Percentiles rank a stretch among this genome's conserved stretches.
phyloP scores from a whole-genome alignment of 495 filamentous ascomycete genomes.

The Neurospora africana region DNA sequence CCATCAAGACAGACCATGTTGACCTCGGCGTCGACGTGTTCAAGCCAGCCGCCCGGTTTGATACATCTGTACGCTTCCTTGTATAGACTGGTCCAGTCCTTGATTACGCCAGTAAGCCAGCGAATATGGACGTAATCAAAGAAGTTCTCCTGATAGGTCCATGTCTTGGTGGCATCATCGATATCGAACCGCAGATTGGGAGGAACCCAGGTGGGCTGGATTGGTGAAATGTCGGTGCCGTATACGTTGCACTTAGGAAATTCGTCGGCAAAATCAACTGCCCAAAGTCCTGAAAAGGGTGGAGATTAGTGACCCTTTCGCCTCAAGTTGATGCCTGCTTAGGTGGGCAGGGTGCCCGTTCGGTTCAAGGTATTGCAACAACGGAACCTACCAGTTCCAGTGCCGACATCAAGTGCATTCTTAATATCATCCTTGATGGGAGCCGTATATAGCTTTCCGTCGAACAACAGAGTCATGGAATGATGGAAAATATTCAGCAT shows the following conservation, averaged over 20 bases:
- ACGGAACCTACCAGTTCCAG: neutral
- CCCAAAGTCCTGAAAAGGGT: neutral
- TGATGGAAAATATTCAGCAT: conserved; percentile 22
- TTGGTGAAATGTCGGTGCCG: conserved; percentile 51
- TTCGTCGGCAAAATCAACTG: conserved; percentile 28
- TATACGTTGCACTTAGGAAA: conserved; percentile 41
- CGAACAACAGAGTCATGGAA: conserved; percentile 25
- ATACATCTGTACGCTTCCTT: conserved; percentile 19
- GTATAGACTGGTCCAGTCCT: conserved; percentile 36
- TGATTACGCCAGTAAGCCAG: conserved; percentile 39
- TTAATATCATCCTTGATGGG: conserved; percentile 29
- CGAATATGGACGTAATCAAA: conserved; percentile 50
- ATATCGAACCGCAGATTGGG: conserved; percentile 40
- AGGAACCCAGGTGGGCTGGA: conserved; percentile 37
- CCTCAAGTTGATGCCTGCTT: neutral
- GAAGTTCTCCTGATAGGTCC: conserved; percentile 31
- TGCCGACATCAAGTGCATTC: conserved; percentile 42
- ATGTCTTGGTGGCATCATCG: conserved; percentile 39
- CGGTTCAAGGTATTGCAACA: neutral
- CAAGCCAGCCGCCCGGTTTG: conserved; percentile 27
- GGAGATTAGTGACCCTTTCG: neutral
- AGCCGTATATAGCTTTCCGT: conserved; percentile 43
- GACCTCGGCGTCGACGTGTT: conserved; percentile 8
- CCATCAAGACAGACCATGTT: neutral
- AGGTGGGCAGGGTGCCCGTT: neutral